Evolutionary conservation across 2,329 filamentous ascomycete species (phyloP), one percentile per base, ranked within the genome.

Genomic region (Chrysosporium queenslandicum): DNA sequence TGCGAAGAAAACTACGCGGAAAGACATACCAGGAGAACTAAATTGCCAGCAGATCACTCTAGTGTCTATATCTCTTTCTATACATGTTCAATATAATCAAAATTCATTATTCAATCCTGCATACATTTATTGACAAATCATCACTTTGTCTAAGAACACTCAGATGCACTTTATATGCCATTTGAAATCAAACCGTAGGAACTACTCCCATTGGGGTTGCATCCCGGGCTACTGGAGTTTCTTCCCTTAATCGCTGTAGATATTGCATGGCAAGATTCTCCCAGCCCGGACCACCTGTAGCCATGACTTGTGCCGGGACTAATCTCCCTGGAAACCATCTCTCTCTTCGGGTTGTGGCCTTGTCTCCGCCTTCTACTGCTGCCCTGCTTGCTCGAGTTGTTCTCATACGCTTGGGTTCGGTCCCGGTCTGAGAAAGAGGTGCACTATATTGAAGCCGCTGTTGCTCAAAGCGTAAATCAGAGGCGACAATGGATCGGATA

Each of bases 401-500:
- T 21, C 87, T 74, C 63, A 80, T 75, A 14, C 82, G 75, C 63
- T 85, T 85, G 12, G 66, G 67, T 1, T 66, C 66, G 0, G 46
- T 57, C 12, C 76, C 77, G 4, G 78, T 78, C 56, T 82, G 78
- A 49, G 78, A 80, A 11, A 86, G 68, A 1, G 88, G 66, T 50
- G 74, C 80, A 58, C 80, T 81, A 8, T 86, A 67, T 16, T 77
- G 76, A 6, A 79, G 65, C 9, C 87, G 79, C 57, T 87, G 80
- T 55, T 80, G 74, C 61, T 88, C 84, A 1, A 92, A 76, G 1
- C 75, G 76, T 18, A 81, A 72, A 60, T 97, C 91, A 63, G 84
- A 86, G 0, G 82, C 76, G 1, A 91, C 82, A 55, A 98, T 97
- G 34, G 78, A 77, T 9, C 94, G 85, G n/a, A 97, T 79, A 65